phyloP scores from a whole-genome alignment of 495 filamentous ascomycete genomes.

The Sabuloglossum arenarium region DNA sequence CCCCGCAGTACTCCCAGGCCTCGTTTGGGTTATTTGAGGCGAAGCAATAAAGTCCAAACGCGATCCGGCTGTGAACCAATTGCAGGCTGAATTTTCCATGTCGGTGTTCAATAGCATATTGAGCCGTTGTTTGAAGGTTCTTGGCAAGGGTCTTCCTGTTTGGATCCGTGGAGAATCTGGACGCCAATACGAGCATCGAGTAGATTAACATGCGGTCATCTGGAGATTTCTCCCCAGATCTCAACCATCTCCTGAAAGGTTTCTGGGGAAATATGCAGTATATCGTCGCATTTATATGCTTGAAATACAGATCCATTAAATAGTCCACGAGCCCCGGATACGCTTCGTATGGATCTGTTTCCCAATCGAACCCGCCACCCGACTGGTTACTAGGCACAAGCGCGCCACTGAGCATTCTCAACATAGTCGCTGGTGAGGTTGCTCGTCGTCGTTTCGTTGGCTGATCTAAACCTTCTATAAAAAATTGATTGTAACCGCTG shows the following conservation, averaged over 20 bases:
- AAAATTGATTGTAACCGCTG: not conserved
- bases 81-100: conserved; percentile 31
- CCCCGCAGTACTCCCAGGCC: conserved; percentile 37
- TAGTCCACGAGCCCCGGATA: conserved; percentile 22
- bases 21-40: conserved; percentile 29
- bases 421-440: conserved; percentile 3
- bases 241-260: conserved; percentile 31
- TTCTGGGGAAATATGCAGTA: conserved; percentile 35
- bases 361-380: not conserved
- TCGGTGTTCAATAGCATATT: conserved; percentile 31
- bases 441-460: conserved; percentile 10
- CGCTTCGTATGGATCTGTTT: conserved; percentile 7
- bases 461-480: not conserved
- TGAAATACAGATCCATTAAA: conserved; percentile 34
- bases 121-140: conserved; percentile 33
- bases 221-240: conserved; percentile 29
- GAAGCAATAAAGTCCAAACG: conserved; percentile 44
- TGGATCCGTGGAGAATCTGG: conserved; percentile 34
- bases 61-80: conserved; percentile 37
- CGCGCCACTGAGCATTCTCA: not conserved
- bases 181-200: conserved; percentile 36
- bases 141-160: conserved; percentile 24
- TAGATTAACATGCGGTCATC: conserved; percentile 54
- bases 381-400: not conserved
- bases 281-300: conserved; percentile 27